phyloP scores from a whole-genome alignment of 2,329 filamentous ascomycete species.

The Boeremia lycopersici region DNA sequence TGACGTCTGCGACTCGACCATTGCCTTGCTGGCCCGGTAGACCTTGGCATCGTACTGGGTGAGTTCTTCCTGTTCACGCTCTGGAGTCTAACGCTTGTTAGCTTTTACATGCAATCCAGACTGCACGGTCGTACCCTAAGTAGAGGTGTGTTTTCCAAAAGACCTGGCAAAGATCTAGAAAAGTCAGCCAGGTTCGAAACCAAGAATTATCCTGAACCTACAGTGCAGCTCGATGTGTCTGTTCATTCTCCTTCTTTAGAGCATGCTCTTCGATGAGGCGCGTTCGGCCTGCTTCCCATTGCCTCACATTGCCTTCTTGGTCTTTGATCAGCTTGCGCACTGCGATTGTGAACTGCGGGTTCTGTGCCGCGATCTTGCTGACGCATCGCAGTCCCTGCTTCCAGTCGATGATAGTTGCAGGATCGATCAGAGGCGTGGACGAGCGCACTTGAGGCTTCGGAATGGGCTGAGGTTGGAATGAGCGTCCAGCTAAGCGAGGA shows the following conservation, averaged over 20 bases:
- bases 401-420: conserved; percentile 57
- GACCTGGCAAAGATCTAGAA: conserved; percentile 35
- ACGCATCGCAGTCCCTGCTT: conserved; percentile 54
- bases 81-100: conserved; percentile 43
- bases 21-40: conserved; percentile 62
- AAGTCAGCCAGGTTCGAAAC: conserved; percentile 2
- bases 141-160: conserved; percentile 28
- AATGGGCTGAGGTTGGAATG: conserved; percentile 20
- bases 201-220: conserved; percentile 40
- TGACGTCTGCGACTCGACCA: conserved; percentile 63
- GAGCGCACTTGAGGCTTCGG: conserved; percentile 23
- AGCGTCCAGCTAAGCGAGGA: conserved; percentile 29
- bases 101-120: background rate
- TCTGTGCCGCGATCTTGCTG: conserved; percentile 54
- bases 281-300: conserved; percentile 63
- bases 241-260: conserved; percentile 59
- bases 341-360: conserved; percentile 48
- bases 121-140: conserved; percentile 26
- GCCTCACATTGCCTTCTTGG: conserved; percentile 66
- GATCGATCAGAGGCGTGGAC: conserved; percentile 47
- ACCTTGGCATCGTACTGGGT: conserved; percentile 66
- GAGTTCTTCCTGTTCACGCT: conserved; percentile 62
- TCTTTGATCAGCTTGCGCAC: conserved; percentile 63
- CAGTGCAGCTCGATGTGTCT: conserved; percentile 61
- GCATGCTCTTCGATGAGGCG: conserved; percentile 59